Base-by-base conservation (phyloP, 306 rosid species). In the Carpinus viminea region DNA sequence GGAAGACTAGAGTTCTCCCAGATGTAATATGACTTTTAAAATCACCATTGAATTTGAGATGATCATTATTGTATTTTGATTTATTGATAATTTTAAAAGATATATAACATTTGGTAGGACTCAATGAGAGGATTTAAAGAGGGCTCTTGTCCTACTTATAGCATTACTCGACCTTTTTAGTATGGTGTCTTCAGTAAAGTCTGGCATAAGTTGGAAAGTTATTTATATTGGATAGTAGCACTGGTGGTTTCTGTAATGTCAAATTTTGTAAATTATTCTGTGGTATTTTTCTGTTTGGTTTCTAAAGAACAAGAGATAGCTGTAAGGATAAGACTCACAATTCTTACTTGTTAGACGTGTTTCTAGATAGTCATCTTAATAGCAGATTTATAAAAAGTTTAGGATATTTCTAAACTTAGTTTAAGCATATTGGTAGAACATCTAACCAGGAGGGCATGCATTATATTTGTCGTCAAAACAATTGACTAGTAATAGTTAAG, bases 341-440 rank as follows among this genome's bases (percentile, higher is more conserved):
- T 53, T n/a, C 48, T 48, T 28, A 43, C 56, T 56, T 62, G 31
- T 41, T 46, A 50, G 26, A 20, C 55, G 53, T 57, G 73, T 68
- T 74, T 50, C 47, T 70, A 15, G 43, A 12, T 31, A 48, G 28
- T 68, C n/a, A 31, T 77, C 38, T 70, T 41, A 50, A 38, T 74
- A 21, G 48, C 53, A 9, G 55, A 51, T 54, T 13, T 13, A 64
- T 74, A n/a, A 12, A 71, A 64, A 45, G 61, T 65, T 77, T 74
- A 31, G 66, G 43, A 26, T 59, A 54, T 41, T 78, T 34, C 81
- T 66, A 57, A 43, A 20, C 24, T 70, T 73, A 41, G 64, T 65
- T 31, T 66, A 52, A 68, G 47, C 77, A 20, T 34, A 16, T 18
- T 4, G 66, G 28, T 47, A 3, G 74, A 54, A 45, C 50, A 70